Conservation (phyloP, 371 early-diverging fungal genomes). For the Mortierella sp. region DNA sequence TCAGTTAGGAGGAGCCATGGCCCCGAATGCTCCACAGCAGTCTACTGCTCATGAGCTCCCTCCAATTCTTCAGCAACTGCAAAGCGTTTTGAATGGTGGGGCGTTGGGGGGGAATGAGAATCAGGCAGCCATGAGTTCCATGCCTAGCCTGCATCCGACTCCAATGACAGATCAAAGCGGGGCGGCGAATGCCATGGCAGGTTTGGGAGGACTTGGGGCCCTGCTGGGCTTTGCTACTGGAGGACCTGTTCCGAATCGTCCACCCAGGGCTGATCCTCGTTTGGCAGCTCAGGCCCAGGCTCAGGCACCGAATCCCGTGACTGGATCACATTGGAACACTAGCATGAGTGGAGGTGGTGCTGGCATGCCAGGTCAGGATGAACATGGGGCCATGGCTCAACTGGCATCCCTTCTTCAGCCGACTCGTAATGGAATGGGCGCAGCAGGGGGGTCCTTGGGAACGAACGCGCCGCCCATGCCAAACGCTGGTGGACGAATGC, state of each 20-base stretch:
- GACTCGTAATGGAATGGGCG: too few species aligned
- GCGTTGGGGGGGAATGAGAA: too few species aligned
- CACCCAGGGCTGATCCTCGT: constrained; percentile 2
- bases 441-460: too few species aligned
- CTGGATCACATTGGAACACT: too few species aligned
- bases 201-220: too few species aligned
- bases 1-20: background rate
- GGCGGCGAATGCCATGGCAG: too few species aligned
- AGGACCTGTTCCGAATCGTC: constrained; percentile 1
- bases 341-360: too few species aligned
- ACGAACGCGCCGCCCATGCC: too few species aligned
- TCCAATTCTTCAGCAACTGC: constrained; percentile 44
- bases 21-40: background rate
- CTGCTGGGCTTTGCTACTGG: background rate
- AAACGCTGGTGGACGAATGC: too few species aligned
- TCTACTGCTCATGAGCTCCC: constrained; percentile 7
- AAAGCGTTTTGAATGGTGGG: background rate
- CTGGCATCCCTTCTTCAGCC: constrained; percentile 34
- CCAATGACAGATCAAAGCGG: too few species aligned
- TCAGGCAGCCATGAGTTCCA: too few species aligned
- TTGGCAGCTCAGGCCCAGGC: constrained; percentile 24
- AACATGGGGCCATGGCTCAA: constrained; percentile 21
- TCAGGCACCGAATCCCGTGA: constrained; percentile 12
- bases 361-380: constrained; percentile 18
- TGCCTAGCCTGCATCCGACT: too few species aligned